Evolutionary conservation across 257 asterid genomes (phyloP).

Genomic region (Jacaranda copaia): DNA sequence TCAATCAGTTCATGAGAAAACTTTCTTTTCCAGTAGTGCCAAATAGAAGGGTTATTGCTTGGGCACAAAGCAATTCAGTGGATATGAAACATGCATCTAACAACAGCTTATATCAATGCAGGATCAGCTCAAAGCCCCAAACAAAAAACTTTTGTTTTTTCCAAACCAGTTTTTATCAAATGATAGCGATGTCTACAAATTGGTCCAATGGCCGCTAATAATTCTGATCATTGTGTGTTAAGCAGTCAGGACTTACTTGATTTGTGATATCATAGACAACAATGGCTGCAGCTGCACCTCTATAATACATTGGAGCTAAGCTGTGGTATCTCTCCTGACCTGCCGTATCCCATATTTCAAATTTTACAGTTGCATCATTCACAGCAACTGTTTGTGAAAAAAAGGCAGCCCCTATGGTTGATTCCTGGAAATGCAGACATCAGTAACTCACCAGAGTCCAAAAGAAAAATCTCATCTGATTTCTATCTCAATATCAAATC

Average conservation of each 20-base stretch:
- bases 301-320: slow-evolving; percentile 89
- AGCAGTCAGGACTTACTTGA: slow-evolving; percentile 50
- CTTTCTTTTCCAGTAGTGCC: background rate
- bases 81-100: background rate
- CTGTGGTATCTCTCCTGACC: slow-evolving; percentile 97
- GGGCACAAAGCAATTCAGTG: slow-evolving; percentile 6
- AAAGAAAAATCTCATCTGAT: background rate
- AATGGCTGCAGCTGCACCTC: slow-evolving; percentile 95
- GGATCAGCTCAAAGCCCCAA: background rate
- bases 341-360: slow-evolving; percentile 95
- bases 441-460: slow-evolving; percentile 22
- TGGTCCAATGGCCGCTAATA: background rate
- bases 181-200: background rate
- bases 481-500: slow-evolving; percentile 1
- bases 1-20: background rate
- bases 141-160: slow-evolving; percentile 5
- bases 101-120: background rate
- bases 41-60: background rate
- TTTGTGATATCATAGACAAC: slow-evolving; percentile 83
- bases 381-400: slow-evolving; percentile 89
- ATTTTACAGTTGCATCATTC: slow-evolving; percentile 80
- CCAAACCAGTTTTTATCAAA: too few species aligned
- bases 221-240: background rate
- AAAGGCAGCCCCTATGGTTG: slow-evolving; percentile 91
- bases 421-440: slow-evolving; percentile 61